Conservation (phyloP, 345 rosid species). For the Gossypium bickii region DNA sequence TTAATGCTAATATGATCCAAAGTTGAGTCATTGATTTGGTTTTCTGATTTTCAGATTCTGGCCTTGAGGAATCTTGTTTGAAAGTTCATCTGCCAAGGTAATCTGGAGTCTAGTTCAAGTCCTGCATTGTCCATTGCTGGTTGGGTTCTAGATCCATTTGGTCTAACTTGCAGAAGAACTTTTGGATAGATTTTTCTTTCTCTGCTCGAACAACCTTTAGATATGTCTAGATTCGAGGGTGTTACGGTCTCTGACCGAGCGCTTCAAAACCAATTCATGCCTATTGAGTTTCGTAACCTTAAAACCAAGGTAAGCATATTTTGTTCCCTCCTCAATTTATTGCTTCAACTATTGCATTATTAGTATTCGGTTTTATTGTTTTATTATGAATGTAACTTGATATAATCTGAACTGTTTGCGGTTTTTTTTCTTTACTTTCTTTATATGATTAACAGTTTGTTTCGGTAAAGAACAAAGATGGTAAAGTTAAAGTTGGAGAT, state of each 20-base stretch:
- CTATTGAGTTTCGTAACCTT: constrained; percentile 82
- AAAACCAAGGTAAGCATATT: constrained; percentile 55
- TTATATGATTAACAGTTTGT: constrained; percentile 39
- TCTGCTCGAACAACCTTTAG: constrained; percentile 21
- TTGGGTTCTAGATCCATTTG: constrained; percentile 15
- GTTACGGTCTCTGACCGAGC: constrained; percentile 70
- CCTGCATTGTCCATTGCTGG: constrained; percentile 20
- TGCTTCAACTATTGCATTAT: neutral
- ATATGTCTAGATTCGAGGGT: constrained; percentile 63
- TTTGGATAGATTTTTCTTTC: constrained; percentile 16
- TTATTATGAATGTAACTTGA: neutral
- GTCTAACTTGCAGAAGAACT: constrained; percentile 9
- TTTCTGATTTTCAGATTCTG: constrained; percentile 13
- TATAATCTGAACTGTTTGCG: neutral
- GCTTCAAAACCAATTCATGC: constrained; percentile 83
- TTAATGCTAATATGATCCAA: neutral
- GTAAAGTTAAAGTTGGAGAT: constrained; percentile 49
- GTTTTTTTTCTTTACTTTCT: neutral
- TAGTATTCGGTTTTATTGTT: neutral
- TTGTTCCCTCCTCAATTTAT: neutral
- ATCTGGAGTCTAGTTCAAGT: neutral
- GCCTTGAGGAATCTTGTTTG: constrained; percentile 10
- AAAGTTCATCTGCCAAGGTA: neutral
- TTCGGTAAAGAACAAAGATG: constrained; percentile 50
- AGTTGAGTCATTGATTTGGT: neutral